A percentile compares a stretch with the other conserved stretches of the same genome.
phyloP scores from a whole-genome alignment of 129 eudicot species.

The carrot (Daucus carota) region DH1_v3.0 NC_030384.2:37395501-37396000 shows the following conservation, averaged over 20 bases:
- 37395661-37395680: no score
- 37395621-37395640: no score
- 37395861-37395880: not conserved
- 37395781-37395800: not conserved
- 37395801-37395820: slow-evolving; percentile 1
- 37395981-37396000: not conserved
- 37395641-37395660: no score
- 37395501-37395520: no score
- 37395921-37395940: not conserved
- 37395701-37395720: no score
- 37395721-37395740: no score
- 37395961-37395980: slow-evolving; percentile 2
- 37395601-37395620: no score
- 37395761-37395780: not conserved
- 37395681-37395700: no score
- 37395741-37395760: not conserved
- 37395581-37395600: no score
- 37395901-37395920: not conserved
- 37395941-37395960: slow-evolving; percentile 4
- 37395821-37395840: not conserved
- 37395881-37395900: not conserved
- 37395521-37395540: no score
- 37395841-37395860: not conserved
- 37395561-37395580: no score
- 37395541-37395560: no score